Base-by-base conservation (phyloP, 2,329 filamentous ascomycete genomes). In the Lasiodiplodia sp. region DNA sequence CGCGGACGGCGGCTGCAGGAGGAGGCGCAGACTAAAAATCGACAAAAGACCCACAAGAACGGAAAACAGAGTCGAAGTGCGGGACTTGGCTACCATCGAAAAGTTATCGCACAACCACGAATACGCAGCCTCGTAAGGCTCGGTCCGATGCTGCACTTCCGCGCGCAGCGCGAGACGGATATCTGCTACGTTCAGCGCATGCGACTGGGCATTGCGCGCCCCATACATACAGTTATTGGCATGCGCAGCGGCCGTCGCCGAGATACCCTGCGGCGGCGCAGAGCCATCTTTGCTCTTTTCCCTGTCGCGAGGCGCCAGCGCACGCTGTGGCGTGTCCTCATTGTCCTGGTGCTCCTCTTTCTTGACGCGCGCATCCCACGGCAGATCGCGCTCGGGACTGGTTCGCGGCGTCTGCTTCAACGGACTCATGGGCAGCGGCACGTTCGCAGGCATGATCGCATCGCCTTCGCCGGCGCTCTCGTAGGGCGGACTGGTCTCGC, bases 111-210 rank as follows among this genome's bases (percentile, higher is more conserved):
- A 88, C 69, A 93, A 73, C 70, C 89, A 90, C 66, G 83, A 85
- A 72, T 94, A 85, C 55, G 87, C 86, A 21, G 91, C 86, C 75
- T 96, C 92, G 73, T 97, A 91, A 16, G 92, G 93, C 75, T 95
- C 93, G 57, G 91, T 92, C 68, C 92, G 89, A 76, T 97, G 94
- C 75, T 95, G 92, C 37, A 96, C 92, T 82, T 97, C 94, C 70
- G 94, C 92, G 74, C 92, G 89, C 70, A 97, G 86, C 64, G 92
- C 92, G 80, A 97, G 94, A 72, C 94, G 92, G 75, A 97, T 72
- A 70, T 73, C 55, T 70, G 51, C 40, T 51, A 6, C 40, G 28
- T 63, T 68, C 34, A 68, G 66, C 66, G 56, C 56, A 25, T 47
- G 65, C 65, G 65, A 58, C 18, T 40, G 53, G 44, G 34, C 65